These are phyloP conservation scores for Rhizophagus sp. DNA, from an alignment of 192 early-diverging fungal species.

Conservation along the genomic window DNA sequence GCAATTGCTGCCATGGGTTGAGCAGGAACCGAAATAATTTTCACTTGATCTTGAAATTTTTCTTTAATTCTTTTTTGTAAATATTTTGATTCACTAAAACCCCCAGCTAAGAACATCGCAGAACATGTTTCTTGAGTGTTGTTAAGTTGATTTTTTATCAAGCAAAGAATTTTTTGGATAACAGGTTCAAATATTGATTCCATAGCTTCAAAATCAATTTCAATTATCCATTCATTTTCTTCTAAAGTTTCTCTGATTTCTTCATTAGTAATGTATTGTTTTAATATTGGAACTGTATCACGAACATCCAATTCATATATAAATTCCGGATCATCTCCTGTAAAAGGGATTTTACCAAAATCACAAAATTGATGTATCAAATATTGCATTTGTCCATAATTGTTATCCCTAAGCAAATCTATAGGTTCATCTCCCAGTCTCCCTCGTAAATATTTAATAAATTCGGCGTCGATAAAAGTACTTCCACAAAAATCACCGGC, in stretches of 20 bases:
- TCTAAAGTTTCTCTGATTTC: constrained; percentile 33
- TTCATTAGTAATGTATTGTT: neutral
- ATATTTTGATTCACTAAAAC: constrained; percentile 56
- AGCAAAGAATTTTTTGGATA: constrained; percentile 47
- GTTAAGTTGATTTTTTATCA: constrained; percentile 52
- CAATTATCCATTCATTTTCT: constrained; percentile 43
- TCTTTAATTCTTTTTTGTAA: constrained; percentile 49
- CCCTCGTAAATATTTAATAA: constrained; percentile 46
- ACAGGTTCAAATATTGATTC: constrained; percentile 59
- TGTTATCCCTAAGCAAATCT: constrained; percentile 35
- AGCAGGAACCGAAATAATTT: constrained; percentile 49
- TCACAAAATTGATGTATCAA: neutral
- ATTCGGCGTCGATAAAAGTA: constrained; percentile 42
- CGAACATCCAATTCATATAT: neutral
- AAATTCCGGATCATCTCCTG: too few species aligned
- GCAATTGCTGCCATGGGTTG: constrained; percentile 53
- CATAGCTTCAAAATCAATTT: constrained; percentile 44
- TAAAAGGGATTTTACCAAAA: neutral
- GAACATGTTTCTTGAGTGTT: constrained; percentile 41
- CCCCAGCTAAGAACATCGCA: constrained; percentile 58
- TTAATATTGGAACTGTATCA: neutral
- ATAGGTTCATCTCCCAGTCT: constrained; percentile 40
- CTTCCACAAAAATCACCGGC: constrained; percentile 41
- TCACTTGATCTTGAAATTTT: constrained; percentile 43
- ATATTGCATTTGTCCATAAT: constrained; percentile 23